phyloP scores from a whole-genome alignment of 495 filamentous ascomycete genomes.

The Penicillium bialowiezense region DNA sequence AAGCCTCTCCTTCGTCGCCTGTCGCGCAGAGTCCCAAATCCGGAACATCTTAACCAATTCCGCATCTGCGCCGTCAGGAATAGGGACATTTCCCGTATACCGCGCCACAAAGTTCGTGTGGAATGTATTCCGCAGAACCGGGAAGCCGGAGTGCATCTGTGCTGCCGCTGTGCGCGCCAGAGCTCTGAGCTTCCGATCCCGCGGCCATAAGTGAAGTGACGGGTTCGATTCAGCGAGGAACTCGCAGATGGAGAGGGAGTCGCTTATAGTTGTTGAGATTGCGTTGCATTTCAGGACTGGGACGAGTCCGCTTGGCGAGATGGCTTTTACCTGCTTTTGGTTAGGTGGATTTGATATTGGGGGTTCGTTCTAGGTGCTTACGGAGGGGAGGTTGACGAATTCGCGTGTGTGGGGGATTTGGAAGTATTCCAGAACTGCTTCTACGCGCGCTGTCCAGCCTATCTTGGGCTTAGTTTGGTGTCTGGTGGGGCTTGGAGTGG shows the following conservation, averaged over 20 bases:
- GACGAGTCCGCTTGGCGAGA: slow-evolving; percentile 32
- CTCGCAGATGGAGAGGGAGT: slow-evolving; percentile 55
- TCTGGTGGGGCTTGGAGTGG: neutral
- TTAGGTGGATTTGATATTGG: neutral
- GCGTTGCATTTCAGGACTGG: slow-evolving; percentile 30
- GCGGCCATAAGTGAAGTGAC: slow-evolving; percentile 43
- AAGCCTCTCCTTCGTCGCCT: slow-evolving; percentile 21
- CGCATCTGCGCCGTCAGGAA: slow-evolving; percentile 21
- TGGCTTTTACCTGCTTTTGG: slow-evolving; percentile 19
- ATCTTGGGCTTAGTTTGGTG: neutral
- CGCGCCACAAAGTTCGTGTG: slow-evolving; percentile 42
- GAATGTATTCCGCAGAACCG: slow-evolving; percentile 39
- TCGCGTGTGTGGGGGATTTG: slow-evolving; percentile 26
- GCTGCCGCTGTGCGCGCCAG: slow-evolving; percentile 49
- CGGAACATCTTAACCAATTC: slow-evolving; percentile 25
- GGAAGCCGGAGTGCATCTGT: slow-evolving; percentile 57
- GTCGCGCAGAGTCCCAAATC: slow-evolving; percentile 21
- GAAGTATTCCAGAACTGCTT: slow-evolving; percentile 37
- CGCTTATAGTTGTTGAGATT: slow-evolving; percentile 34
- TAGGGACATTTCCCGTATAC: slow-evolving; percentile 30
- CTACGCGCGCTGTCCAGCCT: slow-evolving; percentile 39
- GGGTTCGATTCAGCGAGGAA: slow-evolving; percentile 50
- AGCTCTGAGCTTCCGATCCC: slow-evolving; percentile 40
- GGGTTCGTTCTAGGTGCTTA: no score
- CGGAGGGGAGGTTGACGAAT: slow-evolving; percentile 20